These are phyloP conservation scores for Jaapia argillacea DNA, from an alignment of 768 basidiomycete genomes.

Conservation along the genomic window DNA sequence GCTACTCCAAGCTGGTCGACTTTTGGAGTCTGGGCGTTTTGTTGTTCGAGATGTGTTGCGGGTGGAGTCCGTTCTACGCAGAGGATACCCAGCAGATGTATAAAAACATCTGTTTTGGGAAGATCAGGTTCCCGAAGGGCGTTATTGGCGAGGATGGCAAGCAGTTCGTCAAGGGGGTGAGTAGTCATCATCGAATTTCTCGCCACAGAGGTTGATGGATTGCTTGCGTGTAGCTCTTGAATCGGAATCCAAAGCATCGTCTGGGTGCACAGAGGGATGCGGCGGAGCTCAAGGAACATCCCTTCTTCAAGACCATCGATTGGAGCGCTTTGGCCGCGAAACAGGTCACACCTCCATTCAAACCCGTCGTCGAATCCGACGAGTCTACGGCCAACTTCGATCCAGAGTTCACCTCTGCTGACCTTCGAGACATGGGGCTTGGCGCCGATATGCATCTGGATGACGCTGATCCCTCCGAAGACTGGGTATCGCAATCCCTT, in stretches of 20 bases:
- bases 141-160: constrained; percentile 98
- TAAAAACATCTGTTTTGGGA: constrained; percentile 97
- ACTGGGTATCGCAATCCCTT: constrained; percentile 44
- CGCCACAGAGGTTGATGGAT: constrained; percentile 4
- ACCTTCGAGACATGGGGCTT: constrained; percentile 61
- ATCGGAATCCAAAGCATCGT: constrained; percentile 97
- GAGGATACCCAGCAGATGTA: constrained; percentile 99
- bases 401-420: constrained; percentile 93
- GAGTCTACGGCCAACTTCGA: constrained; percentile 98
- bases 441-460: constrained; percentile 30
- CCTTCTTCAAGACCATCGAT: constrained; percentile 89
- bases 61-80: constrained; percentile 99
- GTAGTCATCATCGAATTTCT: constrained; percentile 21
- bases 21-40: constrained; percentile 97
- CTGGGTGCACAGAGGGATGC: constrained; percentile 87
- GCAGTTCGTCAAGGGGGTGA: constrained; percentile 95
- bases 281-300: constrained; percentile 89
- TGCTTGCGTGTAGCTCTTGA: constrained; percentile 60
- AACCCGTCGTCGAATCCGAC: constrained; percentile 95
- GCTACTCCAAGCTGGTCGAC: constrained; percentile 97
- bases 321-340: constrained; percentile 83
- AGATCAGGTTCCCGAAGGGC: constrained; percentile 94
- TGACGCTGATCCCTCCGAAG: constrained; percentile 59
- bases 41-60: constrained; percentile 99
- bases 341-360: constrained; percentile 94